These are phyloP conservation scores for Rostrohypoxylon terebratum DNA, from an alignment of 495 filamentous ascomycete species.

Conservation along the genomic window DNA sequence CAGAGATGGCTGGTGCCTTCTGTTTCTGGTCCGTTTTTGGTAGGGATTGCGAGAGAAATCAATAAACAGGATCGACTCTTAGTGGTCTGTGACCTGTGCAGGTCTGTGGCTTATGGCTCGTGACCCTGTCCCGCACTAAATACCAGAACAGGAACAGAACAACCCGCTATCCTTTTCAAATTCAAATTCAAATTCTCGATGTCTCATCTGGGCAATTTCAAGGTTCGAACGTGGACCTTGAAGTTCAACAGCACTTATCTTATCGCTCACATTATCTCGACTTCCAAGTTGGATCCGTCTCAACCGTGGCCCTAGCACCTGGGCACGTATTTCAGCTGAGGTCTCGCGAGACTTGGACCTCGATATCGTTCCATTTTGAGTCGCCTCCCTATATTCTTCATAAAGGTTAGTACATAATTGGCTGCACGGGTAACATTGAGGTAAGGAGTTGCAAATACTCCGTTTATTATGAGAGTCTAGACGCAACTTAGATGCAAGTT, in stretches of 20 bases:
- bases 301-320: background rate
- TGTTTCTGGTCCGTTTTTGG: constrained; percentile 6
- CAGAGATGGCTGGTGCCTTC: constrained; percentile 12
- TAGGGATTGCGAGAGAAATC: constrained; percentile 16
- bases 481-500: constrained; percentile 11
- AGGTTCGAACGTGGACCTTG: too few species aligned
- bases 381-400: background rate
- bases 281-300: too few species aligned
- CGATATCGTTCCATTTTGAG: constrained; percentile 11
- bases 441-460: constrained; percentile 1
- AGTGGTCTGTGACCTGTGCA: constrained; percentile 2
- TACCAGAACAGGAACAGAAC: constrained; percentile 9
- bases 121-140: constrained; percentile 30
- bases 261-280: constrained; percentile 12
- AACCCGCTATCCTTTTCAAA: constrained; percentile 7
- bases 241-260: constrained; percentile 29
- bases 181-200: background rate
- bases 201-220: constrained; percentile 8
- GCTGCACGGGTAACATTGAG: background rate
- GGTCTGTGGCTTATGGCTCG: constrained; percentile 20
- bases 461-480: constrained; percentile 1
- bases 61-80: constrained; percentile 31
- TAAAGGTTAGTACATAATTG: constrained; percentile 1
- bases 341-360: background rate
- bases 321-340: constrained; percentile 1